Evolutionary conservation across 1,284 basidiomycete species (phyloP).

Genomic region (Ceraceosorus guamensis): DNA sequence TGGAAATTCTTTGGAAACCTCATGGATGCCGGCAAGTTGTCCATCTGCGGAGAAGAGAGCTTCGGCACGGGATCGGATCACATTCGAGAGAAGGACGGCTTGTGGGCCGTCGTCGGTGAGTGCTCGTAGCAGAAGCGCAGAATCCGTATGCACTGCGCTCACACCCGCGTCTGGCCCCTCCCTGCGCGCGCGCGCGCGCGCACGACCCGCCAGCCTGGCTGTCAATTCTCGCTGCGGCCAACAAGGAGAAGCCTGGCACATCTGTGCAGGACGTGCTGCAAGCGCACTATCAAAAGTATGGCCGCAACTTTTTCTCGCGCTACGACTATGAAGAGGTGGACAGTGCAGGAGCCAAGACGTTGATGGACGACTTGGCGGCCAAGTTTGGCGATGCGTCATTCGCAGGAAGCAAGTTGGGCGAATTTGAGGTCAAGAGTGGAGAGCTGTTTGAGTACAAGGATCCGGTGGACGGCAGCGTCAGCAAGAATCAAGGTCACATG

Average conservation of each 20-base stretch:
- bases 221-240: conserved; percentile 89
- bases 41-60: conserved; percentile 96
- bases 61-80: conserved; percentile 99
- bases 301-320: conserved; percentile 89
- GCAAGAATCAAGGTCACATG: conserved; percentile 91
- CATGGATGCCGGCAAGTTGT: conserved; percentile 94
- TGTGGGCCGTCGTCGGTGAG: conserved; percentile 89
- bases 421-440: conserved; percentile 70
- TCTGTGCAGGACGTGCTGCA: conserved; percentile 54
- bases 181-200: conserved; percentile 7
- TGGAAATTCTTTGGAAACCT: conserved; percentile 99
- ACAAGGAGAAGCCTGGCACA: conserved; percentile 57
- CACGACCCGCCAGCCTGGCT: conserved; percentile 69
- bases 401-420: conserved; percentile 50
- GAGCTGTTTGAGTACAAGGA: conserved; percentile 94
- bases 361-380: conserved; percentile 71
- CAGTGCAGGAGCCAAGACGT: conserved; percentile 75
- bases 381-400: conserved; percentile 61
- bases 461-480: conserved; percentile 87
- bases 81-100: conserved; percentile 96
- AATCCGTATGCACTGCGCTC: no score
- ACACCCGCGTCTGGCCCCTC: no score
- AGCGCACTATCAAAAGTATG: conserved; percentile 83
- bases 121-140: conserved; percentile 10
- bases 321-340: conserved; percentile 99